Conservation (phyloP, 2,329 filamentous ascomycete genomes). For the Tolypocladium tundrense region DNA sequence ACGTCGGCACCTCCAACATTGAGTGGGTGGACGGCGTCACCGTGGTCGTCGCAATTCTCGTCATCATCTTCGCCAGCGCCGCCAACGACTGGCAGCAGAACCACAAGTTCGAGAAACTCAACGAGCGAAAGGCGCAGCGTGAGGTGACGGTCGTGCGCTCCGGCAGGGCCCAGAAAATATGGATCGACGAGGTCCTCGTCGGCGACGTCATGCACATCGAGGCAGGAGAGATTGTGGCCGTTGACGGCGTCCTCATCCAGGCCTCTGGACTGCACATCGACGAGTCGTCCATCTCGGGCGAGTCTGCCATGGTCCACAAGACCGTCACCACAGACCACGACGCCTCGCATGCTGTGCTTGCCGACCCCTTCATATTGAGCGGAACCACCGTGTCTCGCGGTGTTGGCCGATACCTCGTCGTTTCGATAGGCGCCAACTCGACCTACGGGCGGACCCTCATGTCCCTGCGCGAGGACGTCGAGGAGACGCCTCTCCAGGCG, state of each 20-base stretch:
- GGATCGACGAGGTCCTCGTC: conserved; percentile 60
- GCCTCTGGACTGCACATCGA: conserved; percentile 48
- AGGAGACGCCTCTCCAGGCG: conserved; percentile 68
- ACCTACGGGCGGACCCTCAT: conserved; percentile 70
- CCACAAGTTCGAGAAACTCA: conserved; percentile 68
- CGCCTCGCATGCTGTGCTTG: conserved; percentile 35
- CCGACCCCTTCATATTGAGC: conserved; percentile 73
- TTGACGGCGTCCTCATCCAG: conserved; percentile 58
- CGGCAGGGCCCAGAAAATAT: conserved; percentile 58
- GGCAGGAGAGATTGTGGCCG: conserved; percentile 61
- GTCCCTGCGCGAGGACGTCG: conserved; percentile 64
- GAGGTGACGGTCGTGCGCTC: conserved; percentile 68
- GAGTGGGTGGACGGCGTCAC: conserved; percentile 79
- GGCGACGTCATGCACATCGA: conserved; percentile 66
- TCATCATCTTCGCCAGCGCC: conserved; percentile 69
- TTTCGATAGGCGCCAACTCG: conserved; percentile 62
- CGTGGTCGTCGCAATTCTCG: conserved; percentile 64
- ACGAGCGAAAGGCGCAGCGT: conserved; percentile 69
- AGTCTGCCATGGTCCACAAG: conserved; percentile 65
- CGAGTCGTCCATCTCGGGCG: conserved; percentile 67
- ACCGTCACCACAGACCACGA: conserved; percentile 46
- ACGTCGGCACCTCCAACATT: conserved; percentile 41
- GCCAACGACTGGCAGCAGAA: conserved; percentile 77
- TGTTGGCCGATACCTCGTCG: conserved; percentile 66
- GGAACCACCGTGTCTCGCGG: conserved; percentile 70